A percentile compares a stretch with the other conserved stretches of the same genome.
These are phyloP conservation scores for Fusarium verrucosum DNA, from an alignment of 2,329 filamentous ascomycete species.

Conservation along the genomic window DNA sequence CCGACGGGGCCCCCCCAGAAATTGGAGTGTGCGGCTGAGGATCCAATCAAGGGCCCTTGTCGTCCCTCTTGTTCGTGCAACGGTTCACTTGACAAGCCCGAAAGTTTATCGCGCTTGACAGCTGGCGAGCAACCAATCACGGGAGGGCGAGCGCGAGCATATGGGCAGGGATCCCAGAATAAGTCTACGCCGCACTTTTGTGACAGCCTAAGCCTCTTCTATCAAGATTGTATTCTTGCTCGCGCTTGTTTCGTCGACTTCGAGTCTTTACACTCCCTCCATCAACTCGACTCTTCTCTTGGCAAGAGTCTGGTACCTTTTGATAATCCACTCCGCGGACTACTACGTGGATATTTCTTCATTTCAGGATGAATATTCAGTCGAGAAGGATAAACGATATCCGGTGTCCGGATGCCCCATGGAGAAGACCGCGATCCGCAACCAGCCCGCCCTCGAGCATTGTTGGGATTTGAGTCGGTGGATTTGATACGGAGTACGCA, in stretches of 20 bases:
- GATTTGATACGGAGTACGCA: not conserved
- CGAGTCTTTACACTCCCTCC: too few relatives aligned
- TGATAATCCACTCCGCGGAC: not conserved
- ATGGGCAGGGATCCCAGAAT: slow-evolving; percentile 9
- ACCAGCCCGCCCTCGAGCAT: not conserved
- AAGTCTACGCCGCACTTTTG: slow-evolving; percentile 7
- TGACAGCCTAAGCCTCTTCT: slow-evolving; percentile 9
- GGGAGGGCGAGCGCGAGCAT: not conserved
- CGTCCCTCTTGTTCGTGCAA: slow-evolving; percentile 9
- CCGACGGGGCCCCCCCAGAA: not conserved
- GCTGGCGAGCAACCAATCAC: slow-evolving; percentile 11
- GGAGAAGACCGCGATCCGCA: too few relatives aligned
- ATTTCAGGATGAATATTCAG: not conserved
- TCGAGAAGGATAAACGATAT: not conserved
- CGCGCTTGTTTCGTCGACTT: slow-evolving; percentile 34
- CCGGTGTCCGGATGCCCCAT: not conserved
- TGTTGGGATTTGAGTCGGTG: not conserved
- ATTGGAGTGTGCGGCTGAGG: slow-evolving; percentile 27
- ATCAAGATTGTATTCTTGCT: too few relatives aligned
- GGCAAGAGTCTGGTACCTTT: not conserved
- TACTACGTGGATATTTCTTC: too few relatives aligned
- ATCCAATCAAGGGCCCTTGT: slow-evolving; percentile 20
- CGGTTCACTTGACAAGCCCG: not conserved
- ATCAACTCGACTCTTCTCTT: slow-evolving; percentile 3
- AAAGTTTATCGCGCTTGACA: slow-evolving; percentile 29